These are phyloP conservation scores for Cordyceps militaris DNA, from an alignment of 2,329 filamentous ascomycete species.

Conservation along the genomic window DNA sequence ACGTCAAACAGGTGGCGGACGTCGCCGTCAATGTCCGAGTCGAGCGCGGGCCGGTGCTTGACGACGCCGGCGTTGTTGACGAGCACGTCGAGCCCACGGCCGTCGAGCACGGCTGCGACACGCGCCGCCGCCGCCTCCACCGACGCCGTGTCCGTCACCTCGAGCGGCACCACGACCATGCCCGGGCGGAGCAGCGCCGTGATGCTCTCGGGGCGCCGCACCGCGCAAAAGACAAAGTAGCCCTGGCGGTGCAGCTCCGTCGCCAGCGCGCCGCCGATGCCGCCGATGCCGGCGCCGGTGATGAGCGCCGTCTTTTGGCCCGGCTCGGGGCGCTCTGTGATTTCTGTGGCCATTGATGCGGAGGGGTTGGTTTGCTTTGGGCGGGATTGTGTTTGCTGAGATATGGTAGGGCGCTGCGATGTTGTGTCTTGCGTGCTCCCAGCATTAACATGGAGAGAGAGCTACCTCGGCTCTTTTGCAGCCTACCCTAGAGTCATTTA, in stretches of 20 bases:
- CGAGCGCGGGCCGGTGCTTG: constrained; percentile 10
- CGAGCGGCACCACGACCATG: constrained; percentile 7
- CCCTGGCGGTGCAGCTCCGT: constrained; percentile 10
- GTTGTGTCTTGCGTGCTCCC: background rate
- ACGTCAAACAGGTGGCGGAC: constrained; percentile 12
- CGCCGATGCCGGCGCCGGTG: constrained; percentile 12
- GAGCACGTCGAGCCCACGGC: constrained; percentile 12
- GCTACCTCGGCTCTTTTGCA: background rate
- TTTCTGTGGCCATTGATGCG: background rate
- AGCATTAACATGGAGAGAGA: too few species aligned
- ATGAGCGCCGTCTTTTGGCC: constrained; percentile 13
- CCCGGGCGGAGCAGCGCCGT: background rate
- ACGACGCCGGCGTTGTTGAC: constrained; percentile 13
- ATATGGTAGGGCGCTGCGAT: too few species aligned
- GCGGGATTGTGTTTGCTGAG: too few species aligned
- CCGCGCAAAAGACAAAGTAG: constrained; percentile 12
- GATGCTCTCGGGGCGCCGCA: constrained; percentile 8
- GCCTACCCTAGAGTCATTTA: background rate
- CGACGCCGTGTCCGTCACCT: constrained; percentile 9
- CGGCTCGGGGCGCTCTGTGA: constrained; percentile 4
- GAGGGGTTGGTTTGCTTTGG: background rate
- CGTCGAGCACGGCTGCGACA: constrained; percentile 3
- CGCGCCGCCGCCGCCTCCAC: background rate
- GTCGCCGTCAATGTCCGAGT: constrained; percentile 12
- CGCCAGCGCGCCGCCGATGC: constrained; percentile 13